phyloP scores from a whole-genome alignment of 805 yeast species.

The Debaryomyces hansenii region DNA sequence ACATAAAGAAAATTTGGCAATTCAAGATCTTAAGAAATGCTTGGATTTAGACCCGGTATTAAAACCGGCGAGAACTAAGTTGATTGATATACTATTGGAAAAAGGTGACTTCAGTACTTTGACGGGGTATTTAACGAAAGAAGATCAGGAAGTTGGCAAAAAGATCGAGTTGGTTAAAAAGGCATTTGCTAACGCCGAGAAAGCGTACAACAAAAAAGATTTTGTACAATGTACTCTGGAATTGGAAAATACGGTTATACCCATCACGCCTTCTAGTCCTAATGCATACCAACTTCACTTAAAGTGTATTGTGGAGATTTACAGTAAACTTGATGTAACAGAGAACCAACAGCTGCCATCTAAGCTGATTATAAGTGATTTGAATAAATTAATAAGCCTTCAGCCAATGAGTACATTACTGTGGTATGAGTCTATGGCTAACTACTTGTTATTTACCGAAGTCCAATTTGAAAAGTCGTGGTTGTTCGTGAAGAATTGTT shows the following conservation, averaged over 20 bases:
- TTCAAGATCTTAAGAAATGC: slow-evolving; percentile 51
- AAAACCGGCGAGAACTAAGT: slow-evolving; percentile 49
- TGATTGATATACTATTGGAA: slow-evolving; percentile 49
- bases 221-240: slow-evolving; percentile 21
- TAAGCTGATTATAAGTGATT: slow-evolving; percentile 22
- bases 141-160: slow-evolving; percentile 11
- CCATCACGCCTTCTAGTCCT: slow-evolving; percentile 45
- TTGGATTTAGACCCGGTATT: slow-evolving; percentile 40
- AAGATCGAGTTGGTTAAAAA: slow-evolving; percentile 19
- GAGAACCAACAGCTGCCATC: slow-evolving; percentile 8
- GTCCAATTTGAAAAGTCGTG: slow-evolving; percentile 53
- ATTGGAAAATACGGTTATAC: slow-evolving; percentile 22
- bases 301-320: slow-evolving; percentile 20
- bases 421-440: slow-evolving; percentile 24
- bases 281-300: slow-evolving; percentile 33
- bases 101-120: slow-evolving; percentile 49
- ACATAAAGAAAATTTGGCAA: slow-evolving; percentile 54
- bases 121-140: slow-evolving; percentile 8
- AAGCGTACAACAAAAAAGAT: slow-evolving; percentile 7
- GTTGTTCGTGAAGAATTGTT: slow-evolving; percentile 60
- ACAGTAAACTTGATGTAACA: slow-evolving; percentile 1
- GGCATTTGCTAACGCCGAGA: slow-evolving; percentile 11
- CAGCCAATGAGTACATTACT: slow-evolving; percentile 26
- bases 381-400: slow-evolving; percentile 24
- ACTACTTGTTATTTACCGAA: slow-evolving; percentile 46